Evolutionary conservation across 768 basidiomycete species (phyloP).

Genomic region (Suillus fuscotomentosus): DNA sequence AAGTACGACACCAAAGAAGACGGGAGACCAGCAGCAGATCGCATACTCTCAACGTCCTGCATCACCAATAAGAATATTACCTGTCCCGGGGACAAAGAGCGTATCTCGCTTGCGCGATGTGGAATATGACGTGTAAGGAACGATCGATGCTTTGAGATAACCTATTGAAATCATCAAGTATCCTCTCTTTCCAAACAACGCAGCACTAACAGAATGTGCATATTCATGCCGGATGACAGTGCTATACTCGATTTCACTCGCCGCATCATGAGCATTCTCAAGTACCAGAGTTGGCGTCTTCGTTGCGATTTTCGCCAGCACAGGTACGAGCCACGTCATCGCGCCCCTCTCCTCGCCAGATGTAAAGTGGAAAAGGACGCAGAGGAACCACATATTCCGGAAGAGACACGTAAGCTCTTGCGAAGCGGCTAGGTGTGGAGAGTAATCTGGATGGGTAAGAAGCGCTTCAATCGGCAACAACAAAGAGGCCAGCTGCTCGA

Average conservation of each 20-base stretch:
- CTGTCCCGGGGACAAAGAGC: slow-evolving; percentile 76
- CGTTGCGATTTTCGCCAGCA: slow-evolving; percentile 73
- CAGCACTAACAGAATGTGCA: slow-evolving; percentile 58
- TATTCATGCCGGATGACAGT: slow-evolving; percentile 87
- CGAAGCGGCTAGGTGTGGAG: slow-evolving; percentile 53
- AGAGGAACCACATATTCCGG: slow-evolving; percentile 93
- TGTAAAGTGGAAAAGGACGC: slow-evolving; percentile 83
- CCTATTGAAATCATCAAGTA: slow-evolving; percentile 40
- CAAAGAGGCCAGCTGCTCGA: slow-evolving; percentile 83
- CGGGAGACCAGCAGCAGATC: slow-evolving; percentile 75
- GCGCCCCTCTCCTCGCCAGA: slow-evolving; percentile 51
- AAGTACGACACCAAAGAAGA: slow-evolving; percentile 87
- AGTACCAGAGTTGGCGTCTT: slow-evolving; percentile 86
- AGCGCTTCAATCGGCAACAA: slow-evolving; percentile 90
- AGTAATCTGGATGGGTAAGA: slow-evolving; percentile 67
- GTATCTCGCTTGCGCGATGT: slow-evolving; percentile 63
- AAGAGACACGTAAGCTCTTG: slow-evolving; percentile 72
- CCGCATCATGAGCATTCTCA: slow-evolving; percentile 80
- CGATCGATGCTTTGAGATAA: slow-evolving; percentile 64
- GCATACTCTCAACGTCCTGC: slow-evolving; percentile 86
- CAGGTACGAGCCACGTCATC: slow-evolving; percentile 78
- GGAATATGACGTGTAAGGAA: slow-evolving; percentile 66
- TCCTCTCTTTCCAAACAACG: background rate
- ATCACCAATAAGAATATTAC: slow-evolving; percentile 82
- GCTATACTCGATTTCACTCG: slow-evolving; percentile 90